Conservation (phyloP, 2,329 filamentous ascomycete genomes). For the Sclerotiophoma versabilis region DNA sequence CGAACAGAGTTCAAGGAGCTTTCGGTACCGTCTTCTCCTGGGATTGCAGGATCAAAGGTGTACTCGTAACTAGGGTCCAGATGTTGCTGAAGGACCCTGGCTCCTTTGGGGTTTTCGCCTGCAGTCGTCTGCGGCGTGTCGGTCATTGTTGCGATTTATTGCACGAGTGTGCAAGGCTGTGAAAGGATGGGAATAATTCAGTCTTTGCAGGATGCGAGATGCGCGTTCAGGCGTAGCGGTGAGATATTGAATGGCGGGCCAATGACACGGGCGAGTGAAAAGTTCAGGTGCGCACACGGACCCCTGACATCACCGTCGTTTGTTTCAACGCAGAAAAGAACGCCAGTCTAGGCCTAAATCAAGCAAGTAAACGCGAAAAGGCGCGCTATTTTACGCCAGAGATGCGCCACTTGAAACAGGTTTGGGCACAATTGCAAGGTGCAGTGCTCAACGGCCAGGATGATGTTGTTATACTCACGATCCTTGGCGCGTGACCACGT, state of each 20-base stretch:
- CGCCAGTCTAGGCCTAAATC: slow-evolving; percentile 6
- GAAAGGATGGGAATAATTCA: neutral
- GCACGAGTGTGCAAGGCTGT: neutral
- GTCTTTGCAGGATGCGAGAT: slow-evolving; percentile 1
- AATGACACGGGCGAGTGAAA: slow-evolving; percentile 34
- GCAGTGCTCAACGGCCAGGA: neutral
- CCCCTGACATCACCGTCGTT: slow-evolving; percentile 38
- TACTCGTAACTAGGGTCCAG: slow-evolving; percentile 50
- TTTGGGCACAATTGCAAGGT: neutral
- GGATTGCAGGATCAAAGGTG: slow-evolving; percentile 50
- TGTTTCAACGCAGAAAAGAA: slow-evolving; percentile 16
- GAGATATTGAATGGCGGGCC: slow-evolving; percentile 27
- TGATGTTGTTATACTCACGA: slow-evolving; percentile 8
- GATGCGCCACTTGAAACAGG: neutral
- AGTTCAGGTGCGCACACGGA: slow-evolving; percentile 30
- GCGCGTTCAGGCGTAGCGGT: slow-evolving; percentile 25
- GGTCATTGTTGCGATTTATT: slow-evolving; percentile 28
- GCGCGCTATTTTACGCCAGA: neutral
- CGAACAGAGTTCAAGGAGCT: slow-evolving; percentile 34
- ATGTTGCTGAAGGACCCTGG: slow-evolving; percentile 52
- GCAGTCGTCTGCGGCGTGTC: slow-evolving; percentile 38
- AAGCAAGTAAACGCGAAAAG: neutral
- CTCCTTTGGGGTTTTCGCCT: slow-evolving; percentile 40
- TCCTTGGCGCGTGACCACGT: slow-evolving; percentile 14
- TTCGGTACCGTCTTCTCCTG: slow-evolving; percentile 32